Evolutionary conservation across 2,329 filamentous ascomycete species (phyloP).

Genomic region (Penicillium sp.): DNA sequence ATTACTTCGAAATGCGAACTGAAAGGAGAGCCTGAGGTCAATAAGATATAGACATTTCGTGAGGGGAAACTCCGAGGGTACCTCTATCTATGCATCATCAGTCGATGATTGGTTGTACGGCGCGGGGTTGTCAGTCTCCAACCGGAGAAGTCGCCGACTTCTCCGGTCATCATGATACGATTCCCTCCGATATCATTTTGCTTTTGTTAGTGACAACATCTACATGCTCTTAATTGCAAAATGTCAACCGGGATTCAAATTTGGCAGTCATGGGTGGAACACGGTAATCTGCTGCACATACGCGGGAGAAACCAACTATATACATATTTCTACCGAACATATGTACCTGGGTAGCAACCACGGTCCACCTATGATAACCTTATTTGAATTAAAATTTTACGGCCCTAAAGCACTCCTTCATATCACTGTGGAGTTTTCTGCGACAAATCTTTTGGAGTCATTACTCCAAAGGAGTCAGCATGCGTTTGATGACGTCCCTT

Average conservation of each 20-base stretch:
- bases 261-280: background rate
- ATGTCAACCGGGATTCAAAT: background rate
- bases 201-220: background rate
- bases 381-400: background rate
- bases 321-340: background rate
- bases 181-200: background rate
- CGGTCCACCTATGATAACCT: background rate
- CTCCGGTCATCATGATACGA: background rate
- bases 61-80: background rate
- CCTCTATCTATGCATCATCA: background rate
- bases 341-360: background rate
- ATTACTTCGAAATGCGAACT: background rate
- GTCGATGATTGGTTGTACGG: background rate
- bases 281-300: background rate
- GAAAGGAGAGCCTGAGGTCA: background rate
- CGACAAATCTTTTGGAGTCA: fast-evolving
- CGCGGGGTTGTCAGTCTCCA: background rate
- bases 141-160: no score
- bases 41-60: background rate
- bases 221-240: background rate
- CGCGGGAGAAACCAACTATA: background rate
- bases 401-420: background rate
- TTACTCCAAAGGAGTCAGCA: slow-evolving; percentile 5
- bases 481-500: slow-evolving; percentile 12
- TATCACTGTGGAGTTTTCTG: background rate